Conservation (phyloP, 2,329 filamentous ascomycete genomes). For the Alternaria arborescens region DNA sequence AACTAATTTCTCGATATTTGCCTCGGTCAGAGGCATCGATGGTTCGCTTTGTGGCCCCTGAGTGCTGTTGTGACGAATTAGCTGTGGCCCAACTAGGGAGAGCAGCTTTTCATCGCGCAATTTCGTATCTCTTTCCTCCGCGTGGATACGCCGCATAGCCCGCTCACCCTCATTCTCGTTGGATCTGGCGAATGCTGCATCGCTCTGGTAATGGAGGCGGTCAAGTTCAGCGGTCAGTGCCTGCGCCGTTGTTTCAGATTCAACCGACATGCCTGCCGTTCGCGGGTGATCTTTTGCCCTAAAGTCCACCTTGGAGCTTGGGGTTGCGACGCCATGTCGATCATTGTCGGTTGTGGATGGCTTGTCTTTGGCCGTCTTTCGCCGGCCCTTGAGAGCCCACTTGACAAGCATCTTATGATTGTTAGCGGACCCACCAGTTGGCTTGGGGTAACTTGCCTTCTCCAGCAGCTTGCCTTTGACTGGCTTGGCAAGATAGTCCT, state of each 20-base stretch:
- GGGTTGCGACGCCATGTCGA: slow-evolving; percentile 33
- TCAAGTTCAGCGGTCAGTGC: slow-evolving; percentile 47
- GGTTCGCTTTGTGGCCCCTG: slow-evolving; percentile 28
- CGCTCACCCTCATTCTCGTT: slow-evolving; percentile 57
- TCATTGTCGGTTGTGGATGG: slow-evolving; percentile 37
- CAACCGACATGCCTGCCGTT: slow-evolving; percentile 34
- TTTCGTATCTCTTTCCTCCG: slow-evolving; percentile 64
- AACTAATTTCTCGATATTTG: slow-evolving; percentile 48
- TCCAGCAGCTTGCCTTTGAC: slow-evolving; percentile 74
- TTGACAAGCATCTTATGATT: slow-evolving; percentile 65
- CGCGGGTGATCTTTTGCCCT: slow-evolving; percentile 41
- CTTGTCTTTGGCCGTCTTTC: slow-evolving; percentile 42
- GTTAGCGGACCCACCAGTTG: slow-evolving; percentile 25
- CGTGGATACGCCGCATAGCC: slow-evolving; percentile 56
- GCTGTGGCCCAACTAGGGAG: slow-evolving; percentile 54
- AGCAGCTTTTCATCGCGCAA: slow-evolving; percentile 65
- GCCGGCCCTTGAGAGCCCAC: slow-evolving; percentile 65
- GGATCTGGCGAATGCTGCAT: slow-evolving; percentile 51
- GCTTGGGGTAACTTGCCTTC: slow-evolving; percentile 49
- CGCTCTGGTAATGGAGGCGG: slow-evolving; percentile 49
- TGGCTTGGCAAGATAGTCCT: slow-evolving; percentile 58
- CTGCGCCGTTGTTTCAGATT: slow-evolving; percentile 49
- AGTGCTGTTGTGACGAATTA: slow-evolving; percentile 31
- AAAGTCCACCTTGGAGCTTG: slow-evolving; percentile 26
- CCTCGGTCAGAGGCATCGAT: slow-evolving; percentile 47